A percentile compares a stretch with the other conserved stretches of the same genome.
Evolutionary conservation across 2,329 filamentous ascomycete species (phyloP).

Genomic region (Ophiostoma triangulosporum): DNA sequence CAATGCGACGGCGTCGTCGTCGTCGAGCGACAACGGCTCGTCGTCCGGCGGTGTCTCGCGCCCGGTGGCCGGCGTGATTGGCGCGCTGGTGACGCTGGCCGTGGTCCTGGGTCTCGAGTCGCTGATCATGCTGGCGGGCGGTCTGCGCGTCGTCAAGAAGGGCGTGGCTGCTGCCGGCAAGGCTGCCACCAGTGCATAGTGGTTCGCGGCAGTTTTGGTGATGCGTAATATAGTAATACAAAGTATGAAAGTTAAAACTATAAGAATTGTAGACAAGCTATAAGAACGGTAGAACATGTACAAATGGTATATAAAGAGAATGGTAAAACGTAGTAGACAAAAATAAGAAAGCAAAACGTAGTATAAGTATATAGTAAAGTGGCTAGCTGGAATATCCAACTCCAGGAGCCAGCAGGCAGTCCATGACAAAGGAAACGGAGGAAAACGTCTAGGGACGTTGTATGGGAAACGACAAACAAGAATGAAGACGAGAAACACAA

Average conservation of each 20-base stretch:
- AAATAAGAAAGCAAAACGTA: no score
- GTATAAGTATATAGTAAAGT: not conserved
- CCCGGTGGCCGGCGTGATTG: slow-evolving; percentile 69
- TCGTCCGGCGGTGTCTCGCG: slow-evolving; percentile 41
- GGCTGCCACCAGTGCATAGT: slow-evolving; percentile 4
- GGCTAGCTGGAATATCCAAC: not conserved
- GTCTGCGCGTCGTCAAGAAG: slow-evolving; percentile 36
- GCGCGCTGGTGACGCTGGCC: slow-evolving; percentile 49
- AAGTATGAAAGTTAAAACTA: no score
- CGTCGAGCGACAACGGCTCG: slow-evolving; percentile 12
- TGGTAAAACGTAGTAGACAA: no score
- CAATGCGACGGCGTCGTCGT: slow-evolving; percentile 15
- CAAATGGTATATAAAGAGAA: no score
- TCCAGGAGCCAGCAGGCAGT: not conserved
- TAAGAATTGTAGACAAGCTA: no score
- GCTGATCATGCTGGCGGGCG: slow-evolving; percentile 28
- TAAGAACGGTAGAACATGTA: no score
- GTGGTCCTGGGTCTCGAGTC: slow-evolving; percentile 34
- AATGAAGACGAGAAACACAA: not conserved
- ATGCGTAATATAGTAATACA: no score
- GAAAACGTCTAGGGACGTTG: no score
- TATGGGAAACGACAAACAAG: not conserved
- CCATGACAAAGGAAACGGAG: no score
- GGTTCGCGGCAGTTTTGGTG: no score
- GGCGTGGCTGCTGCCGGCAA: slow-evolving; percentile 9